Conservation (phyloP, 176 grass and related monocot genomes). For the Phoenix dactylifera region DNA sequence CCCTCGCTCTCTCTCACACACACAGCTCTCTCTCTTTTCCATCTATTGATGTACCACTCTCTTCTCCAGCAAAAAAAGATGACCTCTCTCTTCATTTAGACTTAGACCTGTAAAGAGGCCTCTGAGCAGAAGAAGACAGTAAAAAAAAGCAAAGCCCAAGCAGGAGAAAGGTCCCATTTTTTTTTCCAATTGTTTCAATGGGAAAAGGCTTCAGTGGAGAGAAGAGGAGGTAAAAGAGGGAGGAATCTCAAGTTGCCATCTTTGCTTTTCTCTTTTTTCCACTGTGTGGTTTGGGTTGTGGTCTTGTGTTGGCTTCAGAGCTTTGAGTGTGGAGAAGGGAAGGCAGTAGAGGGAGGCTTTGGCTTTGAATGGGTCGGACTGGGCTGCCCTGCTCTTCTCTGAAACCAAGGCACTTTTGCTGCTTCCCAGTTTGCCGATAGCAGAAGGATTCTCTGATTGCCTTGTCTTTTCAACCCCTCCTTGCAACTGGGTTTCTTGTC, state of each 20-base stretch:
- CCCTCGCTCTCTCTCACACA: no score
- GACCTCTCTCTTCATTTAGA: no score
- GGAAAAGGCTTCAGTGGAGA: conserved; percentile 2
- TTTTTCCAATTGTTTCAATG: neutral
- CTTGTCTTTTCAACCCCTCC: conserved; percentile 17
- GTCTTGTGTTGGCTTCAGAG: neutral
- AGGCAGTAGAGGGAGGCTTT: neutral
- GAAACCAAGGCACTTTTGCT: conserved; percentile 7
- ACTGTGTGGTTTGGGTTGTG: neutral
- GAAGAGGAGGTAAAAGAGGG: conserved; percentile 6
- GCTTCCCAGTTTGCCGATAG: neutral
- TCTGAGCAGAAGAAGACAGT: neutral
- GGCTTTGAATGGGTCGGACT: conserved; percentile 6
- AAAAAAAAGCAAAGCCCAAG: neutral
- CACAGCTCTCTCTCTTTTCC: no score
- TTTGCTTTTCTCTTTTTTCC: neutral
- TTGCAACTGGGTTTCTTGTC: conserved; percentile 1
- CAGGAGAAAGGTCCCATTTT: neutral
- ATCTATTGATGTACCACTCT: no score
- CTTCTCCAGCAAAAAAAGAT: no score
- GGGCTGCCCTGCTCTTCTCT: neutral
- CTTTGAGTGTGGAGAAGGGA: no score
- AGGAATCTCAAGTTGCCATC: conserved; percentile 14
- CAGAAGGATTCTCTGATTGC: conserved; percentile 1
- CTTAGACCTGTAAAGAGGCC: neutral